Percentiles rank a stretch among this genome's conserved stretches.
phyloP scores from a whole-genome alignment of 331 rosid genomes.

The Saraca asoca region DNA sequence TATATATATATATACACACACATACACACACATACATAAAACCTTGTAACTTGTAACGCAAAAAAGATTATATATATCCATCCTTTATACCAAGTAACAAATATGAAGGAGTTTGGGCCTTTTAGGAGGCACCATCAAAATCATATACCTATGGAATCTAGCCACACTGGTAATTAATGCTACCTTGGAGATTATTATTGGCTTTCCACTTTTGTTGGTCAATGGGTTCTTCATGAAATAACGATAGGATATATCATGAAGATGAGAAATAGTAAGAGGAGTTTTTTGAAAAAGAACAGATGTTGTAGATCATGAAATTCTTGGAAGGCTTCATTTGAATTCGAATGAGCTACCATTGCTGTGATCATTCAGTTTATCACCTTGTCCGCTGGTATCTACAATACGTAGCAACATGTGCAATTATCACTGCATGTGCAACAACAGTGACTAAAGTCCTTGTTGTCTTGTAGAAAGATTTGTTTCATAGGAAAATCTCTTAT shows the following conservation, averaged over 20 bases:
- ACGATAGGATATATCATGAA: background rate
- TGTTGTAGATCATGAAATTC: constrained; percentile 33
- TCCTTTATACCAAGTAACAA: too few relatives aligned
- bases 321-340: background rate
- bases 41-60: too few relatives aligned
- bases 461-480: background rate
- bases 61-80: too few relatives aligned
- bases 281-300: constrained; percentile 37
- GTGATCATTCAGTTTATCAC: constrained; percentile 39
- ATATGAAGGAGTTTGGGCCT: too few relatives aligned
- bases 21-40: too few relatives aligned
- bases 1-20: too few relatives aligned
- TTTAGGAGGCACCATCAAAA: too few relatives aligned
- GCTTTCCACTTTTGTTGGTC: constrained; percentile 15
- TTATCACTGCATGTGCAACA: background rate
- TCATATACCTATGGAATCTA: constrained; percentile 4
- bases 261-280: constrained; percentile 3
- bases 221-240: constrained; percentile 27
- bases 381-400: constrained; percentile 43
- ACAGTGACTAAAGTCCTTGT: background rate
- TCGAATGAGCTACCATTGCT: constrained; percentile 30
- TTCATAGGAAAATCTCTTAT: background rate
- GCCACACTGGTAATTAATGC: background rate
- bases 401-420: too few relatives aligned
- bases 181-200: background rate